Evolutionary conservation across 2,329 filamentous ascomycete genomes (phyloP).

Genomic region (Xylariales sp.): DNA sequence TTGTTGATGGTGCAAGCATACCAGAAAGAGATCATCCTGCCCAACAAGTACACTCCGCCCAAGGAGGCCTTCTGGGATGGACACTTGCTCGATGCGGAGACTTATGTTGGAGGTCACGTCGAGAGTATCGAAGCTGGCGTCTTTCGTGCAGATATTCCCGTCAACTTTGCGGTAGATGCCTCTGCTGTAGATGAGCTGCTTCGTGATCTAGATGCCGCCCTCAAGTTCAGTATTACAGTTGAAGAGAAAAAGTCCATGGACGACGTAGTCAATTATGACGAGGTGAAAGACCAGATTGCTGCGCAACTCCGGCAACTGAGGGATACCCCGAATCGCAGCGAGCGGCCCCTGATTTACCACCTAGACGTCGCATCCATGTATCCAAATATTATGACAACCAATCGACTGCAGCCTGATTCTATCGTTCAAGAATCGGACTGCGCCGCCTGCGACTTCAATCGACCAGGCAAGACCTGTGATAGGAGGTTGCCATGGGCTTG

Average conservation of each 20-base stretch:
- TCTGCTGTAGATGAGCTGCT: slow-evolving; percentile 86
- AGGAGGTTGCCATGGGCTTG: slow-evolving; percentile 93
- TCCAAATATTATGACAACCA: slow-evolving; percentile 99
- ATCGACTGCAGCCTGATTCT: slow-evolving; percentile 95
- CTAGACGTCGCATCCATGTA: slow-evolving; percentile 99
- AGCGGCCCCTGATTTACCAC: slow-evolving; percentile 92
- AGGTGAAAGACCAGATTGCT: slow-evolving; percentile 78
- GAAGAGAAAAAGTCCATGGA: slow-evolving; percentile 80
- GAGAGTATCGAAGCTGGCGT: slow-evolving; percentile 99
- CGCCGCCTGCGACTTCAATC: slow-evolving; percentile 96
- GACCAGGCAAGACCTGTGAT: slow-evolving; percentile 95
- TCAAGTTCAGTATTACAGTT: slow-evolving; percentile 81
- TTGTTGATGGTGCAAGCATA: slow-evolving; percentile 98
- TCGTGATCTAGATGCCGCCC: slow-evolving; percentile 77
- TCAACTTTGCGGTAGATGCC: slow-evolving; percentile 88
- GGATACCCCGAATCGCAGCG: slow-evolving; percentile 76
- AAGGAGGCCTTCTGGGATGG: slow-evolving; percentile 96
- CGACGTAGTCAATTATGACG: slow-evolving; percentile 76
- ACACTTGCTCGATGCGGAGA: slow-evolving; percentile 92
- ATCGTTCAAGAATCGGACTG: slow-evolving; percentile 97
- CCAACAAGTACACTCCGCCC: slow-evolving; percentile 91
- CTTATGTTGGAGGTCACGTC: slow-evolving; percentile 96
- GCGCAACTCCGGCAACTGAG: slow-evolving; percentile 69
- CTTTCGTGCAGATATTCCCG: slow-evolving; percentile 91
- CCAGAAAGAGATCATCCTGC: slow-evolving; percentile 82